A percentile compares a stretch with the other conserved stretches of the same genome.
Evolutionary conservation across 768 basidiomycete genomes (phyloP).

Genomic region (Lentinula raphanica): DNA sequence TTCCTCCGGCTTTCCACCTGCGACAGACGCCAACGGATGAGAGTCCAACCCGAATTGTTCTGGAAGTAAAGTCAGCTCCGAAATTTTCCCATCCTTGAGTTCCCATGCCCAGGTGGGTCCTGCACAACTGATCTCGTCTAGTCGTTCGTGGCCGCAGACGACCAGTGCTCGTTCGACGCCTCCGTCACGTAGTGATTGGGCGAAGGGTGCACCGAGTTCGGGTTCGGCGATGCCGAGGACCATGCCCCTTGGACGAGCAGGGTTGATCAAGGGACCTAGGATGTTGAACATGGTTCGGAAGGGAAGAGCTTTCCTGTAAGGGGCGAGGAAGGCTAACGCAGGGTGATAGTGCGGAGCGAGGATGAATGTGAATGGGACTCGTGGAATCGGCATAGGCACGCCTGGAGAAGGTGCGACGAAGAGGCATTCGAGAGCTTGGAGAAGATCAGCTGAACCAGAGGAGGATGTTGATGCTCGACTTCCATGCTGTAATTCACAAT

Average conservation of each 20-base stretch:
- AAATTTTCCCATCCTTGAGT: constrained; percentile 64
- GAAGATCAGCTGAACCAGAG: constrained; percentile 90
- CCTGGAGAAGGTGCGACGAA: constrained; percentile 64
- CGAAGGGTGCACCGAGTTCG: constrained; percentile 79
- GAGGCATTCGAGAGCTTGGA: constrained; percentile 76
- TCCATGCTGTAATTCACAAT: constrained; percentile 61
- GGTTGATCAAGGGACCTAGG: constrained; percentile 91
- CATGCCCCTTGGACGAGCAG: constrained; percentile 80
- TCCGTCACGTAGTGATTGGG: constrained; percentile 61
- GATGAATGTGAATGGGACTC: constrained; percentile 85
- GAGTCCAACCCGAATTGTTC: constrained; percentile 70
- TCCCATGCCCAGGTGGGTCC: constrained; percentile 87
- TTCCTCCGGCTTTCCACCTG: constrained; percentile 66
- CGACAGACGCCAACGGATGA: constrained; percentile 68
- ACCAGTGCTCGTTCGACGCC: constrained; percentile 86
- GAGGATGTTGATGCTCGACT: constrained; percentile 87
- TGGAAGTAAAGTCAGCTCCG: constrained; percentile 57
- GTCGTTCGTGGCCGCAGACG: constrained; percentile 85
- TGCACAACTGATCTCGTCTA: constrained; percentile 95
- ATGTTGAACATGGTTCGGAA: constrained; percentile 98
- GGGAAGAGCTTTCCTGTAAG: constrained; percentile 79
- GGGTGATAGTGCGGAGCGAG: constrained; percentile 94
- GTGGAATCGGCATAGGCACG: constrained; percentile 52
- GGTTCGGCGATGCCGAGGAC: constrained; percentile 88
- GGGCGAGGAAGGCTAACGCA: constrained; percentile 71